A percentile compares a stretch with the other conserved stretches of the same genome.
These are phyloP conservation scores for Raphidocelis subcapitata DNA, from an alignment of 139 green algal genomes.

Conservation along the genomic window DNA sequence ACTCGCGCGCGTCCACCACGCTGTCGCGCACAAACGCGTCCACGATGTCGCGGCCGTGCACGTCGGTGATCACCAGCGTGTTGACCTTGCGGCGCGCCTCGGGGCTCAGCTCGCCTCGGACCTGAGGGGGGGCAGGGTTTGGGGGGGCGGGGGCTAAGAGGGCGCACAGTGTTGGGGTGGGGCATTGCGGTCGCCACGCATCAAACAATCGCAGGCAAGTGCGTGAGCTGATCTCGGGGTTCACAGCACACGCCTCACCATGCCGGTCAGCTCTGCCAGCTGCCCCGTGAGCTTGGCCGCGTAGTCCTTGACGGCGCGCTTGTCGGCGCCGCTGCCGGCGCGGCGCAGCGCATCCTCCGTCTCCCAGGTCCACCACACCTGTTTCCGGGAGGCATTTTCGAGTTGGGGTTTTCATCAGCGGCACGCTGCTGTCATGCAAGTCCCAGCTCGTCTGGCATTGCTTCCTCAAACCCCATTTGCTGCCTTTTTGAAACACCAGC, in stretches of 20 bases:
- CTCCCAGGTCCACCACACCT: slow-evolving; percentile 93
- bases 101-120: slow-evolving; percentile 59
- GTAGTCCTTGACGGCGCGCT: slow-evolving; percentile 84
- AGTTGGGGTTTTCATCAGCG: too few species aligned
- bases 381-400: slow-evolving; percentile 8
- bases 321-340: slow-evolving; percentile 72
- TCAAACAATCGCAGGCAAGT: too few species aligned
- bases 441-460: too few species aligned
- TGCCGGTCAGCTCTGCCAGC: slow-evolving; percentile 72
- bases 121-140: slow-evolving; percentile 7
- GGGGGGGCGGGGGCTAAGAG: neutral
- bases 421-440: too few species aligned
- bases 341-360: slow-evolving; percentile 82
- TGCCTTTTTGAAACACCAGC: too few species aligned
- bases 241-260: slow-evolving; percentile 53
- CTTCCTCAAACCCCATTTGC: too few species aligned
- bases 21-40: slow-evolving; percentile 87
- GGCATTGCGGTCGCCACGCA: too few species aligned
- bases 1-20: slow-evolving; percentile 82
- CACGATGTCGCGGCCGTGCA: slow-evolving; percentile 93
- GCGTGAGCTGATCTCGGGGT: too few species aligned
- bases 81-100: slow-evolving; percentile 87
- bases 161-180: neutral
- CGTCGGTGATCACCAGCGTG: slow-evolving; percentile 96
- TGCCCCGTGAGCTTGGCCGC: slow-evolving; percentile 75